Base-by-base conservation (phyloP, 176 grass and related monocot species). In the Zizania latifolia region DNA sequence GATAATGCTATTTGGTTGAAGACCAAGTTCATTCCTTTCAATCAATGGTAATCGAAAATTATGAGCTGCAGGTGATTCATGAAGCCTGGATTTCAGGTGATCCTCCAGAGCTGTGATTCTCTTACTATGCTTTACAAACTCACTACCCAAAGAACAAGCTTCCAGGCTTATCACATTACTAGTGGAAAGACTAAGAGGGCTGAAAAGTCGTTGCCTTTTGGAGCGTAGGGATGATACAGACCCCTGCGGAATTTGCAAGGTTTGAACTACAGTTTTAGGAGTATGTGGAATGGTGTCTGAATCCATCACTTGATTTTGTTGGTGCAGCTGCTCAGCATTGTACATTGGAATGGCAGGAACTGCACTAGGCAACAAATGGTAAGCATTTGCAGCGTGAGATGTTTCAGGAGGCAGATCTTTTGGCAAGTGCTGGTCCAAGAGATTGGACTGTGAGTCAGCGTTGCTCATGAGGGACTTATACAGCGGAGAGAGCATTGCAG, bases 171-270 rank as follows among this genome's bases (percentile, higher is more conserved):
- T 24, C 45, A 46, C 28, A 67, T 62, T 83, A 86, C 70, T 62
- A 30, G 28, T 45, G 3, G 72, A 81, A 74, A 64, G 6, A 65
- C 63, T 11, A 81, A 35, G 60, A 86, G 80, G 6, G 45, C 33
- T 57, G 68, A 90, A 87, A 34, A 89, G 62, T 44, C 71, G 70
- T 55, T 78, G 72, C 17, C 84, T 32, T 75, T 93, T 87, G 31
- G 74, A 81, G 71, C 58, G 78, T 57, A 93, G 34, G 21, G 91
- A 85, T 36, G 84, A 93, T 70, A 87, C 3, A 29, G 91, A 93
- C 8, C 70, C 81, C 82, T 72, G 55, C 35, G 64, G 26, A 78
- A 56, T 27, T 62, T 85, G 63, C 61, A 83, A 62, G 13, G 59
- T 30, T 62, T 85, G 87, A 85, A 43, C 68, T 31, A 60, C 5